Evolutionary conservation across 2,329 filamentous ascomycete species (phyloP).

Genomic region (Sporothrix luriei): DNA sequence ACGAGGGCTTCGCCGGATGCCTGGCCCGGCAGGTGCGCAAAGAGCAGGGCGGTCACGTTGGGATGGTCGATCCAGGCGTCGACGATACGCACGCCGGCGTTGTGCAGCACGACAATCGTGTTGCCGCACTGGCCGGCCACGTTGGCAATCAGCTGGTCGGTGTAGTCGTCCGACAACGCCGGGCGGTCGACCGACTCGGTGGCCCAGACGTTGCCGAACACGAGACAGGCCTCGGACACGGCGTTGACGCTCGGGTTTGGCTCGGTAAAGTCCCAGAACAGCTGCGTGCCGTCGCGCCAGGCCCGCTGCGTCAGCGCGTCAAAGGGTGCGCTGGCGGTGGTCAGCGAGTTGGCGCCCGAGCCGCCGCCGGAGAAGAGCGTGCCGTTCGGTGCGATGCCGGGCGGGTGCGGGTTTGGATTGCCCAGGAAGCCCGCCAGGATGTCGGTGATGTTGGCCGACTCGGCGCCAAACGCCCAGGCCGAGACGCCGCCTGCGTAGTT

Average conservation of each 20-base stretch:
- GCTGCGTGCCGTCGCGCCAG: slow-evolving; percentile 57
- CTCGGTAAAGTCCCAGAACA: slow-evolving; percentile 62
- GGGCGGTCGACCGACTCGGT: slow-evolving; percentile 69
- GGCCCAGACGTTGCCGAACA: slow-evolving; percentile 67
- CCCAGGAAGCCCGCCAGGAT: slow-evolving; percentile 24
- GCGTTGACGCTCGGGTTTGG: slow-evolving; percentile 53
- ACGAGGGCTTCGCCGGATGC: slow-evolving; percentile 60
- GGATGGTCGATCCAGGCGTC: slow-evolving; percentile 63
- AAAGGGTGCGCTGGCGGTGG: slow-evolving; percentile 54
- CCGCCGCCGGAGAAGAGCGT: slow-evolving; percentile 50
- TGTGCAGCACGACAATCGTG: slow-evolving; percentile 67
- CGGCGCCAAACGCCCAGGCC: slow-evolving; percentile 48
- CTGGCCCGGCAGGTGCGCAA: slow-evolving; percentile 66
- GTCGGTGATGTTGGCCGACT: slow-evolving; percentile 39
- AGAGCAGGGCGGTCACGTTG: slow-evolving; percentile 65
- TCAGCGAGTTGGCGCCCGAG: slow-evolving; percentile 43
- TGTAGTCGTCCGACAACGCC: slow-evolving; percentile 66
- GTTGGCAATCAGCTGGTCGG: slow-evolving; percentile 58
- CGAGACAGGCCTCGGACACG: slow-evolving; percentile 64
- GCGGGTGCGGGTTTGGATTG: not conserved
- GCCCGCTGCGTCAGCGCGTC: slow-evolving; percentile 58
- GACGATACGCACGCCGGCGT: slow-evolving; percentile 61
- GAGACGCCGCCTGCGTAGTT: slow-evolving; percentile 44
- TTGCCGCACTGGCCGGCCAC: slow-evolving; percentile 63
- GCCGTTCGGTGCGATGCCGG: slow-evolving; percentile 46